Conservation (phyloP, 805 yeast genomes). For the Jamesozyma gamospora region DNA sequence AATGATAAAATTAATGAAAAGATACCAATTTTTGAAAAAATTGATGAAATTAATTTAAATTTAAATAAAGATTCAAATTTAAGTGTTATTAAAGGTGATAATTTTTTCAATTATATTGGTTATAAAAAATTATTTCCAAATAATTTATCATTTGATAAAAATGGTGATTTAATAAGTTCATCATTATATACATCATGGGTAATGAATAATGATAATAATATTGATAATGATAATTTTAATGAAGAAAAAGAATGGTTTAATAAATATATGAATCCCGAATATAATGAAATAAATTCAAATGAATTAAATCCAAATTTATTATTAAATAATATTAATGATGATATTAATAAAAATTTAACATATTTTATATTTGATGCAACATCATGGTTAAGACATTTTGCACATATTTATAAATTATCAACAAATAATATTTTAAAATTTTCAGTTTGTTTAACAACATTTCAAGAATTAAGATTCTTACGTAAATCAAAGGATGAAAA, state of each 20-base stretch:
- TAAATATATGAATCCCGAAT: constrained; percentile 14
- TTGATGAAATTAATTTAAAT: constrained; percentile 15
- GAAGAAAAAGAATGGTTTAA: constrained; percentile 4
- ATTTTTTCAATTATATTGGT: constrained; percentile 26
- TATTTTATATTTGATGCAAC: constrained; percentile 64
- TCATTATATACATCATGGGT: constrained; percentile 26
- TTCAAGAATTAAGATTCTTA: constrained; percentile 65
- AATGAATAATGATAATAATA: constrained; percentile 5
- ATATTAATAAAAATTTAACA: constrained; percentile 47
- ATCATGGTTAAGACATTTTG: constrained; percentile 75
- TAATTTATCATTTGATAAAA: constrained; percentile 24
- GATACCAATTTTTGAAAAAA: constrained; percentile 14
- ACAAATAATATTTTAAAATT: constrained; percentile 48
- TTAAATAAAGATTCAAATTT: constrained; percentile 15
- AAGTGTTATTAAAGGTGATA: constrained; percentile 22
- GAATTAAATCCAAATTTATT: background rate
- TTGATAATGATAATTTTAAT: background rate
- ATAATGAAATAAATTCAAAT: background rate
- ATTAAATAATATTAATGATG: constrained; percentile 9
- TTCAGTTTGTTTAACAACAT: constrained; percentile 63
- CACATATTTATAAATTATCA: constrained; percentile 60
- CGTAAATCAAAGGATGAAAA: constrained; percentile 63
- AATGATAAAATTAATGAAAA: constrained; percentile 4
- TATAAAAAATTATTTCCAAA: constrained; percentile 23
- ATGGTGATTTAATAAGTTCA: constrained; percentile 27